These are phyloP conservation scores for Crepidotus variabilis DNA, from an alignment of 768 basidiomycete species.

Conservation along the genomic window DNA sequence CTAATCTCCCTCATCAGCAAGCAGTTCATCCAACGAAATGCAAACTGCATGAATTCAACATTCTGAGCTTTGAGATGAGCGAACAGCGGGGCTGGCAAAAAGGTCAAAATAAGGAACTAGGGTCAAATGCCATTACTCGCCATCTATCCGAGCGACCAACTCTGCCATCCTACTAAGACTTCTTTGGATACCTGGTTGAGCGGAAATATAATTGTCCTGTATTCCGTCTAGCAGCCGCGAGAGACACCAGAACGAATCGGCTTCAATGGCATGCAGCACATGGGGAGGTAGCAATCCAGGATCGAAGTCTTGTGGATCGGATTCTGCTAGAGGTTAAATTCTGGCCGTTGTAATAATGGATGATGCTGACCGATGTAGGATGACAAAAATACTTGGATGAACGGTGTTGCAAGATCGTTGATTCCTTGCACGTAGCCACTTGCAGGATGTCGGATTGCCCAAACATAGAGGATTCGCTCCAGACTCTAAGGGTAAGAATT, in stretches of 20 bases:
- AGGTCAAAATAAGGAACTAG: constrained; percentile 1
- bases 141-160: constrained; percentile 86
- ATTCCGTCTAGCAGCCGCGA: constrained; percentile 94
- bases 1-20: constrained; percentile 97
- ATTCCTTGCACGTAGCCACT: constrained; percentile 99
- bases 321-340: constrained; percentile 47
- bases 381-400: constrained; percentile 95
- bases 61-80: constrained; percentile 85
- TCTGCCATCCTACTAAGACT: constrained; percentile 94
- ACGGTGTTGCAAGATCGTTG: constrained; percentile 96
- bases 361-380: constrained; percentile 76
- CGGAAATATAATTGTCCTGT: constrained; percentile 96
- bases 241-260: constrained; percentile 98
- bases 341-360: constrained; percentile 6
- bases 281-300: constrained; percentile 65
- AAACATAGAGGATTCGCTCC: constrained; percentile 94
- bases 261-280: constrained; percentile 84
- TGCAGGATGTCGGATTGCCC: constrained; percentile 98
- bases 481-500: constrained; percentile 57
- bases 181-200: constrained; percentile 94
- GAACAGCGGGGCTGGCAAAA: constrained; percentile 68
- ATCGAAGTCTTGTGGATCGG: constrained; percentile 88
- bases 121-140: constrained; percentile 33
- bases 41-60: constrained; percentile 99
- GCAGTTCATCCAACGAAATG: constrained; percentile 99